Base-by-base conservation (phyloP, 768 basidiomycete species). In the Pleurotus salmoneostramineus region DNA sequence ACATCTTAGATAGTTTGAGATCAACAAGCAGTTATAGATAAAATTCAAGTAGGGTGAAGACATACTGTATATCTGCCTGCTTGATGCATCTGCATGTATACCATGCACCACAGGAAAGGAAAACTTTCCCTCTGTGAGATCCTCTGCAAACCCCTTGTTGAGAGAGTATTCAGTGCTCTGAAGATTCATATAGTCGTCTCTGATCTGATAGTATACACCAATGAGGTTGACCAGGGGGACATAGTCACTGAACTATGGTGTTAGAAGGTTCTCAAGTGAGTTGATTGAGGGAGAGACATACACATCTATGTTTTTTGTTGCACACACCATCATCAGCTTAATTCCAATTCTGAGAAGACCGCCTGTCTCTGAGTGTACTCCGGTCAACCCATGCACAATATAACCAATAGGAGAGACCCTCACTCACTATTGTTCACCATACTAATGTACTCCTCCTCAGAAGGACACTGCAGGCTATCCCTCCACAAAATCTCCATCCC, bases 181-280 rank as follows among this genome's bases (percentile, higher is more conserved):
- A 27, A 98, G 74, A 65, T 98, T 98, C 91, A 96, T 93, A 47
- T 95, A 90, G 69, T 98, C 96, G 64, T 98, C 96, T n/a, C 95
- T 76, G 63, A 98, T 95, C 69, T 98, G 96, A 70, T 94, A 97
- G 65, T 86, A 90, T n/a, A 97, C 84, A 2, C 95, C 93, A 60
- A 98, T 89, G 7, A 97, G 82, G 69, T 97, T 97, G 61, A 96
- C 91, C 1, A 98, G 80, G 0, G 95, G 93, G 1, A 96, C 85
- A 62, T 93, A 97, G 70, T 98, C 86, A 7, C 93, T 97, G 59
- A 12, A 14, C 42, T 36, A 12, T n/a, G 12, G 3, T 34, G 6
- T n/a, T 44, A 31, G 1, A 42, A 6, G 17, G 12, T 21, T 15
- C 27, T 31, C 33, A 6, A 35, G 17, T 27, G 15, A 5, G n/a